Percentiles rank a stretch among this genome's conserved stretches.
Conservation (phyloP, 345 rosid genomes). For the Hypericum androsaemum region DNA sequence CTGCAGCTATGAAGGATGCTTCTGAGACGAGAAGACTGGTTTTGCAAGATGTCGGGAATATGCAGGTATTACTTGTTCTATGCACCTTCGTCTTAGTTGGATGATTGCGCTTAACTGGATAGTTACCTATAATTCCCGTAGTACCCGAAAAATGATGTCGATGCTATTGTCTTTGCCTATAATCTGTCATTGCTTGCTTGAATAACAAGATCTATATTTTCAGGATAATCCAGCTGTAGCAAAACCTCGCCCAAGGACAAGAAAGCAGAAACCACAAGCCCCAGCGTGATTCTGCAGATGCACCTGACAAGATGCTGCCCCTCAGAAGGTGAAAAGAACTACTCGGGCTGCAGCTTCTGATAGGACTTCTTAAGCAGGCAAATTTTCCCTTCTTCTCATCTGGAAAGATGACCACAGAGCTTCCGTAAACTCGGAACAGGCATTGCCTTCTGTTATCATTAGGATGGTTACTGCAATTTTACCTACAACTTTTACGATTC, state of each 20-base stretch:
- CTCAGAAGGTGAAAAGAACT: too few species aligned
- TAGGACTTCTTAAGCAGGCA: too few species aligned
- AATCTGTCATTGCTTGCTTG: not conserved
- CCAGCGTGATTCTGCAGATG: slow-evolving; percentile 6
- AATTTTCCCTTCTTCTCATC: too few species aligned
- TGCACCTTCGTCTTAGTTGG: slow-evolving; percentile 3
- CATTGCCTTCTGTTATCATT: too few species aligned
- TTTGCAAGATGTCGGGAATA: slow-evolving; percentile 14
- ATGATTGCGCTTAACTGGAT: too few species aligned
- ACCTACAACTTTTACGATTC: too few species aligned
- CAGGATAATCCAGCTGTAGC: slow-evolving; percentile 33
- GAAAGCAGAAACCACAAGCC: slow-evolving; percentile 16
- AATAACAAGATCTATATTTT: not conserved
- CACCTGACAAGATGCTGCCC: slow-evolving; percentile 3
- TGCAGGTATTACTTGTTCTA: slow-evolving; percentile 7
- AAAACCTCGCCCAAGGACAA: slow-evolving; percentile 25
- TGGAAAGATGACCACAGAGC: too few species aligned
- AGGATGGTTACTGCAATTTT: too few species aligned
- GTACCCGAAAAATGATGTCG: slow-evolving; percentile 28
- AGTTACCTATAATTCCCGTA: slow-evolving; percentile 2
- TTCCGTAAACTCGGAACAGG: too few species aligned
- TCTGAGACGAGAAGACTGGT: slow-evolving; percentile 10
- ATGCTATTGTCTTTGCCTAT: not conserved
- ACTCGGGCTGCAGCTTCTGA: too few species aligned
- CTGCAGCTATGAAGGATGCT: slow-evolving; percentile 8